Percentiles rank a stretch among this genome's conserved stretches.
These are phyloP conservation scores for Aphanomyces astaci DNA, from an alignment of 352 stramenopile species.

Conservation along the genomic window DNA sequence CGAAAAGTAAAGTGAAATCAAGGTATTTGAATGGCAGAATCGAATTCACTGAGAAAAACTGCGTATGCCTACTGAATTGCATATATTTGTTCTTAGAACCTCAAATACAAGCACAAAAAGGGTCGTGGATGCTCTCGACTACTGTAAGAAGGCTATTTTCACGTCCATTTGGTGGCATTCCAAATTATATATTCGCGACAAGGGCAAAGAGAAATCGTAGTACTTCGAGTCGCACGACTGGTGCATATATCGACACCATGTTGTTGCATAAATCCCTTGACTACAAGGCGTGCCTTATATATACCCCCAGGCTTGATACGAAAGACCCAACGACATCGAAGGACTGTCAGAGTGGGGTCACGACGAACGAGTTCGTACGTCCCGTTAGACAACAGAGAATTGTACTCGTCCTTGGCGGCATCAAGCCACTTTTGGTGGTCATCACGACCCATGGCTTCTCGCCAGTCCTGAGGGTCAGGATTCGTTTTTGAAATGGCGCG, in stretches of 20 bases:
- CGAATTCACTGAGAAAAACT: too few species aligned
- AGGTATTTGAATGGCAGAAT: too few species aligned
- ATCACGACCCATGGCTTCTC: not conserved
- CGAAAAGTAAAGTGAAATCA: too few species aligned
- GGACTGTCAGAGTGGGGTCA: not conserved
- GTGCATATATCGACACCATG: not conserved
- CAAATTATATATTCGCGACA: not conserved
- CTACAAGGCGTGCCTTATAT: not conserved
- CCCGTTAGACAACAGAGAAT: not conserved
- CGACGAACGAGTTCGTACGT: not conserved
- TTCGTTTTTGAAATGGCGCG: not conserved
- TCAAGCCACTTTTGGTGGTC: not conserved
- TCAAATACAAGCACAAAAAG: too few species aligned
- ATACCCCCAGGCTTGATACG: not conserved
- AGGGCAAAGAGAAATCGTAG: not conserved
- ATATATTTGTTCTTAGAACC: too few species aligned
- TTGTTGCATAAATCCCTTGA: not conserved
- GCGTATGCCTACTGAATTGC: too few species aligned
- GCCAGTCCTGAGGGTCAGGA: not conserved
- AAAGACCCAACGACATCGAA: not conserved
- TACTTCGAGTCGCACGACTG: not conserved
- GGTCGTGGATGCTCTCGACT: too few species aligned
- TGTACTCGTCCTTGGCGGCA: not conserved
- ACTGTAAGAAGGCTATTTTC: not conserved
- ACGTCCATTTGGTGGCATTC: not conserved